Evolutionary conservation across 2,329 filamentous ascomycete species (phyloP).

Genomic region (Calonectria hawksworthii): DNA sequence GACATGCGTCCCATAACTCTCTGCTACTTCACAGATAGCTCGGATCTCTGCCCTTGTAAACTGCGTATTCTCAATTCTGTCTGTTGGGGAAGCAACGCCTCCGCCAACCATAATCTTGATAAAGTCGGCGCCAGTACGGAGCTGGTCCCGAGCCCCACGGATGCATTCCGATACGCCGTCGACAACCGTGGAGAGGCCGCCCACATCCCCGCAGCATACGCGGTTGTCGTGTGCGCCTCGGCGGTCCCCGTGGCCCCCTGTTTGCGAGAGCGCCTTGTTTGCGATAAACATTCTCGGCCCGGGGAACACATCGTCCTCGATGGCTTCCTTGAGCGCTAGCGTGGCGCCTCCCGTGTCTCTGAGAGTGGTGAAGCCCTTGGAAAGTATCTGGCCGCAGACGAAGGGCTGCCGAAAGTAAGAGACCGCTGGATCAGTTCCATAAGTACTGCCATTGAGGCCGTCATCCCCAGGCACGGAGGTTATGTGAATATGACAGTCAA

Average conservation of each 20-base stretch:
- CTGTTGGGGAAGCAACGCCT: conserved; percentile 68
- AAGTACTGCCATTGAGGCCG: conserved; percentile 39
- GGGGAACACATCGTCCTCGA: conserved; percentile 67
- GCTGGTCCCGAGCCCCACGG: conserved; percentile 64
- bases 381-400: conserved; percentile 63
- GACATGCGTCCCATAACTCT: conserved; percentile 63
- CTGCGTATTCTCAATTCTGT: conserved; percentile 65
- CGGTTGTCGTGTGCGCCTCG: conserved; percentile 53
- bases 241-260: conserved; percentile 69
- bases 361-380: conserved; percentile 70
- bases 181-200: conserved; percentile 59
- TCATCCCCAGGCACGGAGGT: conserved; percentile 47
- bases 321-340: conserved; percentile 67
- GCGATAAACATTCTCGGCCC: conserved; percentile 70
- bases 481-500: conserved; percentile 52
- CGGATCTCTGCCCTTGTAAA: conserved; percentile 68
- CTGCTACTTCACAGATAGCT: conserved; percentile 65
- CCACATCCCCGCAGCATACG: conserved; percentile 55
- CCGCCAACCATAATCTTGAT: conserved; percentile 73
- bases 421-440: conserved; percentile 50
- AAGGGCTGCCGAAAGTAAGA: conserved; percentile 62
- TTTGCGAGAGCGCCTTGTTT: conserved; percentile 68
- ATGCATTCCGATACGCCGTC: conserved; percentile 69
- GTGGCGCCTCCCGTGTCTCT: conserved; percentile 71
- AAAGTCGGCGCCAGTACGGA: conserved; percentile 69